Conservation (phyloP, 148 eudicot genomes). For the Persicaria tinctoria region DNA sequence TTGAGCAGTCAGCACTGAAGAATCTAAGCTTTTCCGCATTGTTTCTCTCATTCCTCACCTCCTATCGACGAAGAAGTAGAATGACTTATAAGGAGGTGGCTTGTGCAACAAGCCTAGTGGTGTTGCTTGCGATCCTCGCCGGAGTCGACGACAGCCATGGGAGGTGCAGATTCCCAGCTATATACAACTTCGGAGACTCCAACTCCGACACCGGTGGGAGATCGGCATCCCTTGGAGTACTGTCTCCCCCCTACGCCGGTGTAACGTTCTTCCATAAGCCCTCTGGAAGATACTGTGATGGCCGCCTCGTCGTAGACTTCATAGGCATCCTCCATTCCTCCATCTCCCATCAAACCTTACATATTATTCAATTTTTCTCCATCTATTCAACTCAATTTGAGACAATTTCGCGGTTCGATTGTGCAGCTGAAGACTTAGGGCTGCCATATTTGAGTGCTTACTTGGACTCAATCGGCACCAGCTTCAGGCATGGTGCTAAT, state of each 20-base stretch:
- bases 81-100: not conserved
- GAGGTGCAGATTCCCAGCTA: slow-evolving; percentile 28
- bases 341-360: not conserved
- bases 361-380: not conserved
- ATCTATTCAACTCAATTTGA: not conserved
- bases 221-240: slow-evolving; percentile 27
- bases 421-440: slow-evolving; percentile 27
- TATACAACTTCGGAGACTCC: slow-evolving; percentile 41
- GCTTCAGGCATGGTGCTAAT: slow-evolving; percentile 35
- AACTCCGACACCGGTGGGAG: slow-evolving; percentile 36
- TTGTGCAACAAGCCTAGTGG: not conserved
- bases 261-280: slow-evolving; percentile 31
- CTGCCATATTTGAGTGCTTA: slow-evolving; percentile 33
- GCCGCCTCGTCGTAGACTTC: slow-evolving; percentile 33
- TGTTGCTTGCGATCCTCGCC: not conserved
- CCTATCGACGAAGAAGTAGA: not conserved
- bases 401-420: not conserved
- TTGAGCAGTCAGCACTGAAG: too few species aligned
- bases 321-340: slow-evolving; percentile 21
- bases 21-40: too few species aligned
- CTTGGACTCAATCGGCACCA: slow-evolving; percentile 29
- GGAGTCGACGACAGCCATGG: not conserved
- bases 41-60: too few species aligned
- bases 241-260: slow-evolving; percentile 26
- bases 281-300: slow-evolving; percentile 27